Conservation (phyloP, 2,329 filamentous ascomycete species). For the Stenocarpella maydis region DNA sequence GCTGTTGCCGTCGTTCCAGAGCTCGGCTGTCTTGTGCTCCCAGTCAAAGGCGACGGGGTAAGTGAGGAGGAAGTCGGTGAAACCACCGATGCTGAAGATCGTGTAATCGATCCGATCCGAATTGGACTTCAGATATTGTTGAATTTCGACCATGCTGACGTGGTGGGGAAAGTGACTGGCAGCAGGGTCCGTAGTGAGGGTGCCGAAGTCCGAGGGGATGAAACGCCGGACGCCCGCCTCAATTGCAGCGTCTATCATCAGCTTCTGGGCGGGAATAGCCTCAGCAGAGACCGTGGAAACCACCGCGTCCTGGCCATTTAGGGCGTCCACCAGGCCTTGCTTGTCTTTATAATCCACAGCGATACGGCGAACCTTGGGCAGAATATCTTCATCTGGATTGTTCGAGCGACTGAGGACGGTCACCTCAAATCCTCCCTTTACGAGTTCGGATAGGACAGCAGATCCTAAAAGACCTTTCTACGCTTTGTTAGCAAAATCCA, state of each 20-base stretch:
- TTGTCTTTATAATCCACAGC: not conserved
- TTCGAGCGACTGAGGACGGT: not conserved
- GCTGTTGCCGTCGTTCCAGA: not conserved
- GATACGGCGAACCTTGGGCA: not conserved
- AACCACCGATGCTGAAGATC: constrained; percentile 4
- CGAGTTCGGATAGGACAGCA: not conserved
- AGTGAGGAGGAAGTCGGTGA: not conserved
- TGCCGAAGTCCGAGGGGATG: constrained; percentile 25
- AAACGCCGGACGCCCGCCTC: constrained; percentile 20
- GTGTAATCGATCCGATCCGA: not conserved
- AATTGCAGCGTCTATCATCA: constrained; percentile 23
- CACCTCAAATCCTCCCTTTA: not conserved
- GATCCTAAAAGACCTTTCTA: not conserved
- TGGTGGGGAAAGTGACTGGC: constrained; percentile 1
- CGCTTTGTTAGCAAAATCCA: not conserved
- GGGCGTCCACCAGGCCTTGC: not conserved
- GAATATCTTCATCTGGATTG: not conserved
- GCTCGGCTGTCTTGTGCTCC: constrained; percentile 11
- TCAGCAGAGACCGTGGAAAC: not conserved
- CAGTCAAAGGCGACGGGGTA: not conserved
- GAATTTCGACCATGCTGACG: not conserved
- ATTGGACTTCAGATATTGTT: not conserved
- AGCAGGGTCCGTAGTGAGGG: constrained; percentile 8
- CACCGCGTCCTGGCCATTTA: constrained; percentile 20
- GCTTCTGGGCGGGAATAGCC: not conserved